Base-by-base conservation (phyloP, 192 early-diverging fungal species). In the Mycoemilia scoparia region DNA sequence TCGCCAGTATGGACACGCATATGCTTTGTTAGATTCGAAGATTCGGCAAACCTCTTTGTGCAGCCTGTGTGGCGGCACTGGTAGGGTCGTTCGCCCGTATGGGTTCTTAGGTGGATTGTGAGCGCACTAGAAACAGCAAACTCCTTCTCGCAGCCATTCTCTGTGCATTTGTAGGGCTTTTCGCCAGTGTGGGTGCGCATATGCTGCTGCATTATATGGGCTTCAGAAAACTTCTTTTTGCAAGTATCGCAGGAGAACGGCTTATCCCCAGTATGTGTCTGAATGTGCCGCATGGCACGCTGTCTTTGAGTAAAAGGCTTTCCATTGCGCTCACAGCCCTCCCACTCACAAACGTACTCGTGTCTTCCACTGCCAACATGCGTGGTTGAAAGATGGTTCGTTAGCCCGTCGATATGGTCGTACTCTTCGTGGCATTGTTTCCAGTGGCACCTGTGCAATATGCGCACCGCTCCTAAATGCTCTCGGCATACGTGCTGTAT, bases 261-360 rank as follows among this genome's bases (percentile, higher is more conserved):
- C 49, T 77, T 80, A 46, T 76, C 73, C 4, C 84, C 81, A 14
- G 73, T 77, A 59, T 82, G 85, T 20, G 81, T 84, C 39, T 84
- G 82, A 13, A 87, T 76, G 49, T 90, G 86, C 18, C 84, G 51
- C 66, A 82, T 68, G 19, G 70, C 60, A 37, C 75, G 54, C 50
- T 77, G 75, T 10, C 74, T 62, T 45, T 77, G 73, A 39, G 70
- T 54, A 57, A 81, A 81, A 15, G 78, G 70, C 46, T 33, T 43
- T 60, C 71, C 26, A 61, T 69, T 44, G 66, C 79, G 46, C 57
- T 64, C 69, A 43, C 64, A 66, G 28, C 49, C 46, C n/a, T 42
- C 45, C 64, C 64, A 66, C 29, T 25, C 34, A 45, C 64, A 66
- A 3, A 35, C 30, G 36, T 66, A 66, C 34, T 36, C 47, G 53